These are phyloP conservation scores for Trichoderma koningii DNA, from an alignment of 2,329 filamentous ascomycete species.

Conservation along the genomic window DNA sequence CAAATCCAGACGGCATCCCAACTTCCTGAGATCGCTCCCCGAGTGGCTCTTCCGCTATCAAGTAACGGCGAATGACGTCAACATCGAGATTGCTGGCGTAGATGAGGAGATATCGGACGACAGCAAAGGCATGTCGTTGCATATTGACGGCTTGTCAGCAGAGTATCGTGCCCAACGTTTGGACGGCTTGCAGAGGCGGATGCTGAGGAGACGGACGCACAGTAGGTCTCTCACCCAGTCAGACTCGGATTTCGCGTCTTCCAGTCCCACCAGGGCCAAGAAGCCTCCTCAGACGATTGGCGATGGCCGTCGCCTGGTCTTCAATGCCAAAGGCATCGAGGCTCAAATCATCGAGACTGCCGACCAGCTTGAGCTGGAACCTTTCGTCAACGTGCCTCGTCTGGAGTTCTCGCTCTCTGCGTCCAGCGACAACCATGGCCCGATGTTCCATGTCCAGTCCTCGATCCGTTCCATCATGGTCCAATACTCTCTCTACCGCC, in stretches of 20 bases:
- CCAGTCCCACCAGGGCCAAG: slow-evolving; percentile 44
- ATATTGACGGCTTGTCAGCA: slow-evolving; percentile 82
- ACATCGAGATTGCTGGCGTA: slow-evolving; percentile 84
- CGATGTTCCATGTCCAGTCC: slow-evolving; percentile 83
- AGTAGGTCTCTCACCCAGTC: slow-evolving; percentile 68
- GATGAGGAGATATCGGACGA: slow-evolving; percentile 82
- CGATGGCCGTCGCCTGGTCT: slow-evolving; percentile 78
- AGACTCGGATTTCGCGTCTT: slow-evolving; percentile 63
- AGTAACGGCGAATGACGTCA: slow-evolving; percentile 85
- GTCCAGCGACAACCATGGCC: slow-evolving; percentile 80
- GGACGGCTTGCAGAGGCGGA: slow-evolving; percentile 61
- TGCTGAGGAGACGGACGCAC: slow-evolving; percentile 68
- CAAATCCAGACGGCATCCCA: slow-evolving; percentile 57
- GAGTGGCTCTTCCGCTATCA: slow-evolving; percentile 82
- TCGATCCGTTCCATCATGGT: slow-evolving; percentile 76
- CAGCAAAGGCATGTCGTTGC: slow-evolving; percentile 78
- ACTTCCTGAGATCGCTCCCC: slow-evolving; percentile 77
- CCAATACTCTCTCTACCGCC: slow-evolving; percentile 90
- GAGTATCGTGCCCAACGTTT: slow-evolving; percentile 85
- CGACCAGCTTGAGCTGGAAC: slow-evolving; percentile 80
- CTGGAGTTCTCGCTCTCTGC: slow-evolving; percentile 88
- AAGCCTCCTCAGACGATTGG: slow-evolving; percentile 59
- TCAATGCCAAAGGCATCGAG: slow-evolving; percentile 83
- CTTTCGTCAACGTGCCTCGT: slow-evolving; percentile 81
- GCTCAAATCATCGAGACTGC: slow-evolving; percentile 86